A percentile compares a stretch with the other conserved stretches of the same genome.
Evolutionary conservation across 768 basidiomycete genomes (phyloP).

Genomic region (Hypholoma sublateritium): DNA sequence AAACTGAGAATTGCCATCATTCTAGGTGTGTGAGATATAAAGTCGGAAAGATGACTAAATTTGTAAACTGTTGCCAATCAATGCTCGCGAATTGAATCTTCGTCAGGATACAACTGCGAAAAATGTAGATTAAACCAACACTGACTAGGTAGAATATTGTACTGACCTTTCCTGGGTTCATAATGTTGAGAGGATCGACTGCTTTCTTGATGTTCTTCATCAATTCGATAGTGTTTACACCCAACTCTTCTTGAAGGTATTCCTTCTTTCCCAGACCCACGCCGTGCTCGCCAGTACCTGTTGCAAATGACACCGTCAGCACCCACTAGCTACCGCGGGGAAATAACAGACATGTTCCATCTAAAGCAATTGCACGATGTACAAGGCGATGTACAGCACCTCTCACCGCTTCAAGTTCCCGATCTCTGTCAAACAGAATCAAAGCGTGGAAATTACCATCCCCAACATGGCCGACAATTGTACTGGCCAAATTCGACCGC

Average conservation of each 20-base stretch:
- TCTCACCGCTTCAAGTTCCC: constrained; percentile 53
- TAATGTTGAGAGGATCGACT: constrained; percentile 76
- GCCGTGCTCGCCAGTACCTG: constrained; percentile 86
- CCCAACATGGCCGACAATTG: constrained; percentile 81
- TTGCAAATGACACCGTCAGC: background rate
- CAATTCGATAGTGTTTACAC: constrained; percentile 74
- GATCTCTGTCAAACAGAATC: constrained; percentile 57
- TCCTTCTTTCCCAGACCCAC: constrained; percentile 86
- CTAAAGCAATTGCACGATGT: constrained; percentile 67
- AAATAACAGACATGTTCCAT: constrained; percentile 66
- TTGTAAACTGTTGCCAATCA: no score
- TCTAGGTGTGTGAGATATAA: no score
- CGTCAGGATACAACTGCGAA: constrained; percentile 34
- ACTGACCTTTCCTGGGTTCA: constrained; percentile 82
- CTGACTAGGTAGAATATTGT: no score
- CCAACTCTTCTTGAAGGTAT: constrained; percentile 83
- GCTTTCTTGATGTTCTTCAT: constrained; percentile 85
- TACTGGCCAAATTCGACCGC: constrained; percentile 54
- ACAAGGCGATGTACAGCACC: constrained; percentile 71
- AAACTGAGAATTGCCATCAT: no score
- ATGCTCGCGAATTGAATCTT: no score
- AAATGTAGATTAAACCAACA: background rate
- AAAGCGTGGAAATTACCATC: constrained; percentile 64
- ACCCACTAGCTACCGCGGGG: background rate
- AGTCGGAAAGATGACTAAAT: no score